Base-by-base conservation (phyloP, 306 rosid species). In the Vicia villosa region DNA sequence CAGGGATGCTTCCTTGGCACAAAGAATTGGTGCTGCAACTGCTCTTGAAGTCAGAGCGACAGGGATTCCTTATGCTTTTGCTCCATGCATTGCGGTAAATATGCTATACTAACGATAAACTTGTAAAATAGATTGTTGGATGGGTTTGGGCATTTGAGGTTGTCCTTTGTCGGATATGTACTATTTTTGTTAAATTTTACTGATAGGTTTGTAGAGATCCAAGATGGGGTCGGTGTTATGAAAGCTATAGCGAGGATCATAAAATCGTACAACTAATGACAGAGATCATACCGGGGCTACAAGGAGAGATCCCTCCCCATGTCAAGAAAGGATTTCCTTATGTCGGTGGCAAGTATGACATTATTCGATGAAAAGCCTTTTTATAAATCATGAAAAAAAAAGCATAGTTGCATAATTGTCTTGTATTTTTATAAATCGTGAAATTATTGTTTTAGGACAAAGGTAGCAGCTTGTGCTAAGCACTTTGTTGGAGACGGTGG, bases 401-500 rank as follows among this genome's bases (percentile, higher is more conserved):
- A 7, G n/a, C 10, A 46, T 2, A 10, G 9, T n/a, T 46, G 52
- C 26, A 51, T 51, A 38, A 64, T 59, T 62, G 32, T 30, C 41
- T 11, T 51, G 42, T 61, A 36, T 17, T 40, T 36, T 24, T 3
- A 22, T 22, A 22, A 22, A 22, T 30, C 34, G 40, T 69, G 43
- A 47, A 61, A 54, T 63, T 63, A 41, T 41, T 43, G 20, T 65
- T 76, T 73, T 60, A 91, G 99, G 79, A 83, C 85, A 58, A 91
- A 88, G 86, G 97, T 94, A 63, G 96, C 96, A 59, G 98, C 98
- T 69, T 94, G 98, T 64, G 96, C 96, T 30, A 94, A 94, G 86
- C 98, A 94, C 83, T 94, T 91, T 57, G 99, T 94, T 32, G 99
- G 97, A 64, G 97, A 94, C 62, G 97, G 99, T 40, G 99, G 97